Evolutionary conservation across 805 yeast genomes (phyloP), one percentile per base, ranked within the genome.

Genomic region (Candida golubevii): DNA sequence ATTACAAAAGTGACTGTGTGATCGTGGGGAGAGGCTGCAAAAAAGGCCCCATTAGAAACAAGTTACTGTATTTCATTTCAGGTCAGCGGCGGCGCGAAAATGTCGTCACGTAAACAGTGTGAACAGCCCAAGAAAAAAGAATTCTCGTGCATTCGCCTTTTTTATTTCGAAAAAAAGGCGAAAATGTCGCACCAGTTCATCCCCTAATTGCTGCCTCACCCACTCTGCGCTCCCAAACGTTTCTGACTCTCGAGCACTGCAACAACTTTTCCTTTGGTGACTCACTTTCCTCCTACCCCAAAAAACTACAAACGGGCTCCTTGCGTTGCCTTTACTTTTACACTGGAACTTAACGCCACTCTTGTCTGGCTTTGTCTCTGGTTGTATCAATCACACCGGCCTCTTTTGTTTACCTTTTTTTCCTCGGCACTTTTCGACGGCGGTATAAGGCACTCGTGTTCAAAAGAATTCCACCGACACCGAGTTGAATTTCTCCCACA

Each of bases 201-300:
- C 54, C 54, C 54, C 51, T 50, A 50, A 50, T 50, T 50, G 54
- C 54, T 49, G 53, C 46, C 23, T 42, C 52, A 44, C 50, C 50
- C 46, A 41, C 50, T 47, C 47, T 47, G 50, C 50, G 50, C 43
- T 47, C 50, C 50, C 47, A 47, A 47, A 47, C 45, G 45, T 29
- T 39, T 44, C 38, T 41, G 50, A 47, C 36, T 15, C 36, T 39
- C 33, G 35, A 41, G 26, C 26, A 31, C 35, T 35, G 37, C 38
- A 27, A 26, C 43, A 41, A 44, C 44, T 41, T 47, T 36, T 44
- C 47, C 38, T 42, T 38, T 38, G 46, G 36, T 36, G 51, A 40
- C 49, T 48, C 41, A 45, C 44, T 39, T 36, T 39, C 44, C 38
- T 32, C 39, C 41, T 35, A 36, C 51, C 35, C 34, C 42, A 43